A percentile compares a stretch with the other conserved stretches of the same genome.
These are phyloP conservation scores for Adenanthera pavonina DNA, from an alignment of 306 rosid species.

Conservation along the genomic window DNA sequence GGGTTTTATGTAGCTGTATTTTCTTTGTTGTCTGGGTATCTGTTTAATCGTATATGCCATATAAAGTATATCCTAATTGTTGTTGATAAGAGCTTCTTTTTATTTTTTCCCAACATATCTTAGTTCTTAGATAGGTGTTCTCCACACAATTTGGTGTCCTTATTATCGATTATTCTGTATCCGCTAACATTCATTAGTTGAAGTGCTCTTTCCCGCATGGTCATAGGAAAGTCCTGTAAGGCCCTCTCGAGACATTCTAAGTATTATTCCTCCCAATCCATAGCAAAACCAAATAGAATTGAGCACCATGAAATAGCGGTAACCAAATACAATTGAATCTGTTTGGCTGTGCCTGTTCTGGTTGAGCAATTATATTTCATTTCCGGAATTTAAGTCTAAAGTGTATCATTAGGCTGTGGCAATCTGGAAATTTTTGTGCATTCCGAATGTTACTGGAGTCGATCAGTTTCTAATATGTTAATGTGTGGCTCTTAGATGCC, in stretches of 20 bases:
- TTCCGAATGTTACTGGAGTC: not conserved
- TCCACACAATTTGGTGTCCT: not conserved
- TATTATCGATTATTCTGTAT: not conserved
- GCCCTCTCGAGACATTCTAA: not conserved
- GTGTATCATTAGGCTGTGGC: not conserved
- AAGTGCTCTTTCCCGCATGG: not conserved
- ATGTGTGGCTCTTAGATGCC: not conserved
- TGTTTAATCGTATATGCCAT: not conserved
- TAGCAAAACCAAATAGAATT: not conserved
- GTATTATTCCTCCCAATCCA: not conserved
- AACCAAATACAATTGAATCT: not conserved
- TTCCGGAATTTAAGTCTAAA: not conserved
- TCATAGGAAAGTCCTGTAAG: not conserved
- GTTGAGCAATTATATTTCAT: not conserved
- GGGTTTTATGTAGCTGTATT: not conserved
- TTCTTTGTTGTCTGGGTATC: slow-evolving; percentile 22
- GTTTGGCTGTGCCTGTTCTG: not conserved
- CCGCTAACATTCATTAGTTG: not conserved
- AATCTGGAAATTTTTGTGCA: not conserved
- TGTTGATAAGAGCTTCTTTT: not conserved
- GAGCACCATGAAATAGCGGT: not conserved
- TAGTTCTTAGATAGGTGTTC: not conserved
- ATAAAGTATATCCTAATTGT: slow-evolving; percentile 5
- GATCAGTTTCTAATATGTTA: not conserved
- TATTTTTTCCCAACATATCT: not conserved